phyloP scores from a whole-genome alignment of 1,139 yeast genomes.

The Yamadazyma sp. region DNA sequence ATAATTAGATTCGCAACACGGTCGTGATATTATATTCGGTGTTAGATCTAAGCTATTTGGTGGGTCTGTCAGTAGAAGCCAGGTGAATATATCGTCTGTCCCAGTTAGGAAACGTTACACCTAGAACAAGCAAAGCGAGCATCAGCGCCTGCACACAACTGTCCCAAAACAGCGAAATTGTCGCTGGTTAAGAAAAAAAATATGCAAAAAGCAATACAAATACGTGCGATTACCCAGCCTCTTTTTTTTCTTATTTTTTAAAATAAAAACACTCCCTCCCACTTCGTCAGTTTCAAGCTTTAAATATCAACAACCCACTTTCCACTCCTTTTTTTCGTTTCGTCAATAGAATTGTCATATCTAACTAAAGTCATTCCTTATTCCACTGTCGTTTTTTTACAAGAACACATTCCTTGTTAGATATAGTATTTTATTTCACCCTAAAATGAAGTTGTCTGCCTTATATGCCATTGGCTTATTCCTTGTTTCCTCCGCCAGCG shows the following conservation, averaged over 20 bases:
- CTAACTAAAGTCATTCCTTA: slow-evolving; percentile 22
- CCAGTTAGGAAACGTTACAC: neutral
- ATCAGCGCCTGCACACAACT: slow-evolving; percentile 1
- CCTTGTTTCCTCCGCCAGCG: slow-evolving; percentile 23
- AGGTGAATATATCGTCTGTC: too few species aligned
- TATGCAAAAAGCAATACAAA: slow-evolving; percentile 1
- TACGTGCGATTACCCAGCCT: slow-evolving; percentile 2
- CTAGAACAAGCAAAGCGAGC: neutral
- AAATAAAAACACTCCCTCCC: neutral
- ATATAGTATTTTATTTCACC: neutral
- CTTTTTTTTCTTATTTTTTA: neutral
- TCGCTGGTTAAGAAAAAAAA: slow-evolving; percentile 5
- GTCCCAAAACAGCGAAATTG: neutral
- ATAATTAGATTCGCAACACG: too few species aligned
- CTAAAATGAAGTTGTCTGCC: slow-evolving; percentile 18
- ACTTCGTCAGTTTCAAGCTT: slow-evolving; percentile 3
- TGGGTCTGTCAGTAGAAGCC: too few species aligned
- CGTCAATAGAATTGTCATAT: slow-evolving; percentile 4
- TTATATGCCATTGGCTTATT: slow-evolving; percentile 19
- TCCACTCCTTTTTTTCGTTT: slow-evolving; percentile 1
- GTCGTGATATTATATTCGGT: too few species aligned
- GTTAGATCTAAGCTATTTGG: too few species aligned
- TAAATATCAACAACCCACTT: slow-evolving; percentile 4
- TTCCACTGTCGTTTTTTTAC: slow-evolving; percentile 2
- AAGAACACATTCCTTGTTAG: slow-evolving; percentile 1